Conservation (phyloP, 2,329 filamentous ascomycete species). For the Aureobasidium mangrovei region DNA sequence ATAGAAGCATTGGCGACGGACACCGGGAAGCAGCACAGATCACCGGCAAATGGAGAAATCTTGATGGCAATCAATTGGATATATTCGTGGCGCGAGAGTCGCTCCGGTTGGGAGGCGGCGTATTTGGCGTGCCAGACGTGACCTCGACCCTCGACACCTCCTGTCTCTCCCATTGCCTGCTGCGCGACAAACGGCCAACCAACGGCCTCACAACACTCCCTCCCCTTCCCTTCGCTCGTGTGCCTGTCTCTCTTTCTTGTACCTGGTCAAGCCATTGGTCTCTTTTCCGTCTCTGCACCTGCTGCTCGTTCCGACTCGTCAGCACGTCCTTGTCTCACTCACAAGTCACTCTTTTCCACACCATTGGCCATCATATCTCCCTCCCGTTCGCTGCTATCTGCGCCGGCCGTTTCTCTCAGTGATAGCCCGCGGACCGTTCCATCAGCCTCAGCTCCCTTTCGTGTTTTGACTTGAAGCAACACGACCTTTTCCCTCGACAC, state of each 20-base stretch:
- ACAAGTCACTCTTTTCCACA: neutral
- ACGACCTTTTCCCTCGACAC: neutral
- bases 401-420: constrained; percentile 9
- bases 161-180: constrained; percentile 9
- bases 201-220: neutral
- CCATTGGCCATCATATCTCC: neutral
- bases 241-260: neutral
- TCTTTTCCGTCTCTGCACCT: neutral
- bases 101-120: neutral
- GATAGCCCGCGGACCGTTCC: constrained; percentile 1
- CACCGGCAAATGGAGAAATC: neutral
- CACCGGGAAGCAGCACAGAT: no score
- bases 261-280: neutral
- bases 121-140: neutral
- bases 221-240: constrained; percentile 1
- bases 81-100: neutral
- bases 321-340: neutral
- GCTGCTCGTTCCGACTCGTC: neutral
- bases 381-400: neutral
- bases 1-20: neutral
- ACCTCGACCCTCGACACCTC: constrained; percentile 4
- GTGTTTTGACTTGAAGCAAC: constrained; percentile 11
- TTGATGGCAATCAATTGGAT: constrained; percentile 1
- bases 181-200: constrained; percentile 12
- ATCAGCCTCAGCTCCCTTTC: constrained; percentile 4